These are phyloP conservation scores for Rubia peregrina DNA, from an alignment of 305 asterid species.

Conservation along the genomic window DNA sequence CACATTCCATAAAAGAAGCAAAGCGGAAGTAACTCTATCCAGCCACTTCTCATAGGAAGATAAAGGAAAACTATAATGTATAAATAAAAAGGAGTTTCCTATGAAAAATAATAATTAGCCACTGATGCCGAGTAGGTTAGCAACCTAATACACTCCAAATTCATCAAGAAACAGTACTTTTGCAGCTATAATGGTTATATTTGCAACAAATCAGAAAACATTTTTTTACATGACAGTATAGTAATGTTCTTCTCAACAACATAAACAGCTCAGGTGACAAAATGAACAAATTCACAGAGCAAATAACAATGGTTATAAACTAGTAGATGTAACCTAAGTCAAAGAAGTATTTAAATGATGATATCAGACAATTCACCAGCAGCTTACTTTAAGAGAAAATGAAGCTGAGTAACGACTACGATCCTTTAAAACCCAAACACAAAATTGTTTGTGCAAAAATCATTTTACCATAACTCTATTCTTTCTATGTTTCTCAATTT, in stretches of 20 bases:
- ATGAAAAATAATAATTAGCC: no score
- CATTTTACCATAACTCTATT: not conserved
- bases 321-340: not conserved
- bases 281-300: not conserved
- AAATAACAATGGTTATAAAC: not conserved
- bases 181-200: no score
- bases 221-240: not conserved
- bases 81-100: no score
- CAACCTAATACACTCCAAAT: not conserved
- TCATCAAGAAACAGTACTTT: no score
- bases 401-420: no score
- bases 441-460: not conserved
- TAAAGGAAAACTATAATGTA: no score
- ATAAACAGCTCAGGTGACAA: not conserved
- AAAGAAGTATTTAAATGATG: not conserved
- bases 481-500: constrained; percentile 41
- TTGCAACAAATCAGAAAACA: no score
- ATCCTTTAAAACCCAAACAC: not conserved
- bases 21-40: no score
- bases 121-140: constrained; percentile 32
- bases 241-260: not conserved
- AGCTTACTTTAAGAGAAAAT: not conserved
- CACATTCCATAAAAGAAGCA: no score
- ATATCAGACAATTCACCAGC: not conserved
- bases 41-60: no score